Evolutionary conservation across 2,329 filamentous ascomycete genomes (phyloP).

Genomic region (Claviceps pusilla): DNA sequence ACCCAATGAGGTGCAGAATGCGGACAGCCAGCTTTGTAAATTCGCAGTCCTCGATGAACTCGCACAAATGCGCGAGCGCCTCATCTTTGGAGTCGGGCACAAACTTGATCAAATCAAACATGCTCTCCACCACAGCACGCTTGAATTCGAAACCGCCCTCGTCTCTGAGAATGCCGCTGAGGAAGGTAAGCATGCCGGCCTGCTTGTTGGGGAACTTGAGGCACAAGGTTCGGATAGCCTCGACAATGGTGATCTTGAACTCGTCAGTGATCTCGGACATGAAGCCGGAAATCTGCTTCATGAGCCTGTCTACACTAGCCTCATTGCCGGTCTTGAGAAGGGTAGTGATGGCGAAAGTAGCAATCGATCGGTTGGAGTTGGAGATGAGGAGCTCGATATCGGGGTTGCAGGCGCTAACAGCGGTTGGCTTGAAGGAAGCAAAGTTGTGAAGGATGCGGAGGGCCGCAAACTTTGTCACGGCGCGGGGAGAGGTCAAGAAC

Average conservation of each 20-base stretch:
- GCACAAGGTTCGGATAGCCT: slow-evolving; percentile 90
- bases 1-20: slow-evolving; percentile 82
- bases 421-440: slow-evolving; percentile 87
- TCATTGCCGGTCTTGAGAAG: slow-evolving; percentile 97
- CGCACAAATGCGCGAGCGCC: slow-evolving; percentile 86
- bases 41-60: slow-evolving; percentile 98
- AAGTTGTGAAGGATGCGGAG: slow-evolving; percentile 94
- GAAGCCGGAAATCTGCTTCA: slow-evolving; percentile 97
- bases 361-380: slow-evolving; percentile 92
- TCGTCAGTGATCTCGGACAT: slow-evolving; percentile 99
- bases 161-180: slow-evolving; percentile 89
- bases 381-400: slow-evolving; percentile 95
- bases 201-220: slow-evolving; percentile 98
- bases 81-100: slow-evolving; percentile 74
- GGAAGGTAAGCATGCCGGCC: slow-evolving; percentile 91
- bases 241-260: slow-evolving; percentile 99
- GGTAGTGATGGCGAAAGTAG: slow-evolving; percentile 95
- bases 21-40: slow-evolving; percentile 96
- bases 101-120: slow-evolving; percentile 98
- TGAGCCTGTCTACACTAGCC: slow-evolving; percentile 85
- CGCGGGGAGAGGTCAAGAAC: slow-evolving; percentile 87
- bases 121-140: slow-evolving; percentile 91
- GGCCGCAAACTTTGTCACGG: slow-evolving; percentile 93
- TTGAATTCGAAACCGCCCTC: slow-evolving; percentile 99
- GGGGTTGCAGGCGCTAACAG: slow-evolving; percentile 85